A percentile compares a stretch with the other conserved stretches of the same genome.
Conservation (phyloP, 768 basidiomycete genomes). For the Lanmaoa rubissima region DNA sequence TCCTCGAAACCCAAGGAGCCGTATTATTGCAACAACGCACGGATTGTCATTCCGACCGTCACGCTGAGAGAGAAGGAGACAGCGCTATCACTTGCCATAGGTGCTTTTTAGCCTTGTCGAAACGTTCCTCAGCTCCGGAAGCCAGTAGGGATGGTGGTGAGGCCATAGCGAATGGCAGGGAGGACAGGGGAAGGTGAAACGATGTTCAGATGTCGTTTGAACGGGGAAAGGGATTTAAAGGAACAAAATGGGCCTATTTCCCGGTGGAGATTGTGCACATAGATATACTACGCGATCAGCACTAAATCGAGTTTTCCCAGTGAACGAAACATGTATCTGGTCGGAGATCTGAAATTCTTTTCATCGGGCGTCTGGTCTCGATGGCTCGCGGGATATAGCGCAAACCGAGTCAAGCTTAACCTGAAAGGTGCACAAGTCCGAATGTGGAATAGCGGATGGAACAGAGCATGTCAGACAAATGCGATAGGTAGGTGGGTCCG, state of each 20-base stretch:
- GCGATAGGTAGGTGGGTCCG: constrained; percentile 37
- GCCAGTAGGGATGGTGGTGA: constrained; percentile 20
- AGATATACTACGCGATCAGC: constrained; percentile 42
- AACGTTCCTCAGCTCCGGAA: constrained; percentile 30
- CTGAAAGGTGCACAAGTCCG: constrained; percentile 29
- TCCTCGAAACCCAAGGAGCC: constrained; percentile 11
- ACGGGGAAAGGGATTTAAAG: constrained; percentile 31
- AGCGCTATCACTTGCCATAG: constrained; percentile 30
- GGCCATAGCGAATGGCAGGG: constrained; percentile 21
- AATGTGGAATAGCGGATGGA: constrained; percentile 35
- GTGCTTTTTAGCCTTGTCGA: constrained; percentile 37
- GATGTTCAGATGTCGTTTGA: constrained; percentile 24
- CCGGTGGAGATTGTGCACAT: constrained; percentile 39
- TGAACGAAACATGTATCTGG: constrained; percentile 35
- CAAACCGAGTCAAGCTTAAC: constrained; percentile 32
- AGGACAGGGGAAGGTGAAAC: constrained; percentile 25
- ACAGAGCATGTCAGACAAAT: constrained; percentile 31
- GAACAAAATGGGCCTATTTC: constrained; percentile 25
- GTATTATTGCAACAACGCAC: constrained; percentile 12
- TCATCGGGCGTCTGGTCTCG: constrained; percentile 36
- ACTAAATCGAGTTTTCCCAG: constrained; percentile 37
- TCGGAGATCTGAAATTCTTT: constrained; percentile 38
- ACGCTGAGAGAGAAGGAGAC: constrained; percentile 5
- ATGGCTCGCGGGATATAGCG: constrained; percentile 36
- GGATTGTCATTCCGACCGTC: constrained; percentile 5